Base-by-base conservation (phyloP, 306 rosid species). In the Styphnolobium japonicum region DNA sequence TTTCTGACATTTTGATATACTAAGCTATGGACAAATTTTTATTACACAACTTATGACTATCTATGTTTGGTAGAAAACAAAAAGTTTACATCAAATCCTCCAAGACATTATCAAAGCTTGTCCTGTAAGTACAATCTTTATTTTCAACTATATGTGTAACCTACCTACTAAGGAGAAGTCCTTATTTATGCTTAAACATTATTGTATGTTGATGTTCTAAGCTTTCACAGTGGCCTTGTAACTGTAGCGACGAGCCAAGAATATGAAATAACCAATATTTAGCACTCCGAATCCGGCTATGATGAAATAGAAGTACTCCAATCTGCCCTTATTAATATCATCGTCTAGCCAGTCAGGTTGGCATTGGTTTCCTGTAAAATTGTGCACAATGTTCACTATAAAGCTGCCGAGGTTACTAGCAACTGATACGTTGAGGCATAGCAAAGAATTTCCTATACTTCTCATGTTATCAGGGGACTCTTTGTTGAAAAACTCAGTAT, bases 391-490 rank as follows among this genome's bases (percentile, higher is more conserved):
- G 52, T 70, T 66, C 2, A 85, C 84, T 5, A 79, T 18, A 7
- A 85, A 16, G 22, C 73, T 87, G 68, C 78, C 71, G 15, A 85
- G 7, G 70, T 83, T 81, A 65, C 87, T 83, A 4, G 81, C 82
- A 58, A 62, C 73, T 0, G 91, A 76, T 3, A 34, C 3, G 21
- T 83, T 71, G 0, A 87, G 65, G 37, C 58, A 79, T 0, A 83
- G 19, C 73, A 85, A 43, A 15, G 92, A 80, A 23, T 80, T 85
- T 10, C 80, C 85, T 1, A 88, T 15, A 27, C 91, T 88, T 27
- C 53, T 87, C 91, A 91, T 82, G 4, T 68, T 70, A 11, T 71
- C 83, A 10, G 96, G 91, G 7, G 81, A 76, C 69, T 88, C 88
- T 2, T 9, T 42, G 87, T 89, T 91, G 78, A 81, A 91, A 65